Conservation (phyloP, 2,329 filamentous ascomycete species). For the Nemania sp. region DNA sequence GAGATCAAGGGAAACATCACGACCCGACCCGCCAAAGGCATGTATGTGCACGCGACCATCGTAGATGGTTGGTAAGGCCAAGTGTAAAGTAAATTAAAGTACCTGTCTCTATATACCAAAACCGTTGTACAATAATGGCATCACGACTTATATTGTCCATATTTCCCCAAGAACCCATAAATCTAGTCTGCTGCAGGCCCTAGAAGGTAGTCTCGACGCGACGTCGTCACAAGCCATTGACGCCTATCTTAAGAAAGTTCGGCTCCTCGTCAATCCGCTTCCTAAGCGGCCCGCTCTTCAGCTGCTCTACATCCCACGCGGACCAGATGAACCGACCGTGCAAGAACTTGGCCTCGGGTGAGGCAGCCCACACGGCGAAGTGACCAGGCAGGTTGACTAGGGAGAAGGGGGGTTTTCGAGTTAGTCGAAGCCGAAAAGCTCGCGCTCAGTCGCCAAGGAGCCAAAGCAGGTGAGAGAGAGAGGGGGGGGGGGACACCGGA, state of each 20-base stretch:
- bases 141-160: background rate
- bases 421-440: background rate
- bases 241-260: slow-evolving; percentile 31
- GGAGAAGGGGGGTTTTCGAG: background rate
- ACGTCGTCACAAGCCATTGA: slow-evolving; percentile 25
- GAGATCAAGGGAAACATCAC: slow-evolving; percentile 73
- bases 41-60: slow-evolving; percentile 69
- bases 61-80: slow-evolving; percentile 67
- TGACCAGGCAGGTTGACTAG: slow-evolving; percentile 41
- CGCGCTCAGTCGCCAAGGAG: background rate
- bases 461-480: background rate
- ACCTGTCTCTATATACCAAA: too few species aligned
- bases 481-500: background rate
- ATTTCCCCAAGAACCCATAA: background rate
- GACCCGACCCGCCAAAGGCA: slow-evolving; percentile 70
- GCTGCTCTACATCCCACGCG: slow-evolving; percentile 48
- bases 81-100: background rate
- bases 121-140: slow-evolving; percentile 1
- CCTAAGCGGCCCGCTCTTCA: slow-evolving; percentile 36
- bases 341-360: slow-evolving; percentile 45
- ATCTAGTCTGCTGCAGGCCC: too few species aligned
- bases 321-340: slow-evolving; percentile 46
- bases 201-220: too few species aligned
- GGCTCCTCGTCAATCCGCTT: slow-evolving; percentile 35
- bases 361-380: slow-evolving; percentile 47